Evolutionary conservation across 495 filamentous ascomycete species (phyloP), one percentile per base, ranked within the genome.

Genomic region (Cudoniella acicularis): DNA sequence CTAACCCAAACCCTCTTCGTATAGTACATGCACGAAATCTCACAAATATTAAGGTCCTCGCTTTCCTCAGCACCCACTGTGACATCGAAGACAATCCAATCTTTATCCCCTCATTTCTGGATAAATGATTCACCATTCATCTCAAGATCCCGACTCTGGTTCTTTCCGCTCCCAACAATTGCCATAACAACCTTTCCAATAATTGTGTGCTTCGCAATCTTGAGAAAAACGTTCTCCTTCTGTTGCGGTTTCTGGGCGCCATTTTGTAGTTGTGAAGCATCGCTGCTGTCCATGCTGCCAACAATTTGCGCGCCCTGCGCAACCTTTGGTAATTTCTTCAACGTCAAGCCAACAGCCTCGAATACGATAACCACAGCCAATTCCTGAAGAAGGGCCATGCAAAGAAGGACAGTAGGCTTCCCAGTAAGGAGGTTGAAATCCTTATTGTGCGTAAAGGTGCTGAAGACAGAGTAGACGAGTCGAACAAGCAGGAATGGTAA

Each of bases 401-500:
- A 69, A 25, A 79, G 60, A 26, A 69, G 47, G 9, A 73, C 59
- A 0, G 73, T 77, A 9, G 62, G 51, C 40, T 67, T 73, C 1
- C 74, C 74, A 27, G 49, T 56, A 3, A 76, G 36, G 16, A 72
- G 48, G 50, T 67, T 72, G 67, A 77, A 79, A 4, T 54, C 55
- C 2, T 56, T 56, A 52, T 65, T 61, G 41, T 68, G 45, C 18
- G 66, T 48, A 67, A 75, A 78, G 58, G 65, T 72, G 25, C 60
- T 54, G 17, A 76, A 47, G 3, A 63, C 22, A 8, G 66, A 63
- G 58, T 79, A 79, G 36, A 77, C 52, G 1, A 78, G 47, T 11
- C 76, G 70, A 20, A 78, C 65, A n/a, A 76, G 57, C 23, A 79
- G 62, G 52, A 79, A 69, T 1, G 73, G 73, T 1, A 69, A 57